Base-by-base conservation (phyloP, 2,329 filamentous ascomycete species). In the Ceratocystis colombiana region DNA sequence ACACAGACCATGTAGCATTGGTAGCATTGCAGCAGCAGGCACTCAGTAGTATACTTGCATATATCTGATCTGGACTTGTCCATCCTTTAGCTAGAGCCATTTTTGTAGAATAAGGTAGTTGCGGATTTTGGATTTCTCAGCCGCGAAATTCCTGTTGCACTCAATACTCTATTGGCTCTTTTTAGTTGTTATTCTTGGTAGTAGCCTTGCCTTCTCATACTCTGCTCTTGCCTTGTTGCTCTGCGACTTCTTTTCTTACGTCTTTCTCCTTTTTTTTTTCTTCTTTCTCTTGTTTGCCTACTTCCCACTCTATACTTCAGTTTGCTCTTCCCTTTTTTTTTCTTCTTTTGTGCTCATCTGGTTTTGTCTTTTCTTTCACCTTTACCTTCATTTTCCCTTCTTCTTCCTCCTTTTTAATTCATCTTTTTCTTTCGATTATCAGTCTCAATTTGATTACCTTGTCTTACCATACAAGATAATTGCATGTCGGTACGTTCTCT, bases 101-200 rank as follows among this genome's bases (percentile, higher is more conserved):
- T 48, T 22, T 22, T 17, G 46, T 25, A 50, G 48, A 50, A 50
- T 50, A 20, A 50, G 48, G 20, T 50, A 50, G 48, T 50, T 50
- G 48, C 48, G 48, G 48, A 50, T 15, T 41, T 15, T 59, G 45
- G 15, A 61, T 44, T 62, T 44, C 33, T 62, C 61, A 44, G 61
- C 44, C 33, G 44, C 44, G 20, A 46, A 62, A 44, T 62, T 30
- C 61, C 61, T 61, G 61, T 59, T 15, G 65, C 64, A 57, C 66
- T 67, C 61, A 12, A 41, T 15, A 12, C 37, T 41, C 37, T 15
- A 41, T 41, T 41, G 37, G 68, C 50, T 61, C 62, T 48, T 67
- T 59, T 62, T 64, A 50, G 48, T 22, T 25, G 48, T 12, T 25
- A 12, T 22, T 50, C 48, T 22, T 20, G 48, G 48, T 25, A 50